Evolutionary conservation across 306 rosid species (phyloP), one percentile per base, ranked within the genome.

Genomic region (Ammopiptanthus mongolicus): DNA sequence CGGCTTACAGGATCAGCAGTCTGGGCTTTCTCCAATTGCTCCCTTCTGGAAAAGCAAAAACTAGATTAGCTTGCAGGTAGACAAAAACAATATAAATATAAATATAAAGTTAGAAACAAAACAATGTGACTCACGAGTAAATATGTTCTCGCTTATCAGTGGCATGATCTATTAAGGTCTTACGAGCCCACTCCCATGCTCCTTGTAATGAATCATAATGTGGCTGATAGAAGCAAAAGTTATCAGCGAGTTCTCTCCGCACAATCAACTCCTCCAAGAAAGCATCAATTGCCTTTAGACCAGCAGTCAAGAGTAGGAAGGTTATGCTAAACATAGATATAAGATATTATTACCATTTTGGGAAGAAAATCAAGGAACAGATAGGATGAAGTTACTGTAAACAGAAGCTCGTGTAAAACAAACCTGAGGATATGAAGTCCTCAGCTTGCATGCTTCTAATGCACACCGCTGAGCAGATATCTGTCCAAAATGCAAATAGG

Each of bases 181-280:
- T 91, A 14, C 91, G 96, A 65, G 98, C 98, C 98, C 98, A 95
- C 44, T 86, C 93, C 98, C 98, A 90, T 31, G 98, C 93, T 67
- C 98, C 98, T 75, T 66, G 83, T 15, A 95, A 56, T 58, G 96
- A 90, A 84, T 95, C 98, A 53, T 95, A 95, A 77, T 75, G 89
- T 23, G 93, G 96, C 85, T 91, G 88, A 81, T 95, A 88, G 78
- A 78, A 91, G 88, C 98, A 95, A 82, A 81, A 95, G 84, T 91
- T 95, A 78, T 91, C 97, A 19, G 96, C 93, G 66, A 95, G 93
- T 84, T 95, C 97, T 83, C 98, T 83, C 59, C 96, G 86, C 75
- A 91, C 90, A 66, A 91, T 83, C 86, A 95, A 78, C 90, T 95
- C 97, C 85, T 95, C 97, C 66, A 90, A 66, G 85, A 91, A 91